These are phyloP conservation scores for Magnusiomyces ingens DNA, from an alignment of 1,139 yeast genomes.

Conservation along the genomic window DNA sequence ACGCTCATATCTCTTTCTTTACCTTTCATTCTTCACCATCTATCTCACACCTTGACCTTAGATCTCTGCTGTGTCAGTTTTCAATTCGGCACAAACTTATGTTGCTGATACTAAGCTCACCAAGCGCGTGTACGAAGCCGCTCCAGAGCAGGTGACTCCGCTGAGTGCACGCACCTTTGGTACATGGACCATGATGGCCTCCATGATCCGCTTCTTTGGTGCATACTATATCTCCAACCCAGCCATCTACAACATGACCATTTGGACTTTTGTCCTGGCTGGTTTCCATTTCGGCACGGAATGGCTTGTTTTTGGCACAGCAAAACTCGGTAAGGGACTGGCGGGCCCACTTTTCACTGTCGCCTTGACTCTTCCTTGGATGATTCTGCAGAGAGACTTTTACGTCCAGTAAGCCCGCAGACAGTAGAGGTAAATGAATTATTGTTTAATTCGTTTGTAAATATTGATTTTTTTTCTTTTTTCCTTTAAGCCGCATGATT, in stretches of 20 bases:
- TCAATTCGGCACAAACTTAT: constrained; percentile 89
- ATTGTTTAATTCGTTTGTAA: no score
- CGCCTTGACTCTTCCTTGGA: constrained; percentile 41
- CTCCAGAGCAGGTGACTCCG: constrained; percentile 60
- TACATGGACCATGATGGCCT: constrained; percentile 90
- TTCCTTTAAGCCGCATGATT: no score
- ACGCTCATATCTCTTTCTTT: neutral
- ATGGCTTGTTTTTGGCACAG: constrained; percentile 72
- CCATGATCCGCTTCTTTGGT: constrained; percentile 79
- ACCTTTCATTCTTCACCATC: neutral
- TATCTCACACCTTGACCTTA: constrained; percentile 8
- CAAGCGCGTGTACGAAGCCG: constrained; percentile 65
- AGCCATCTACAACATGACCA: constrained; percentile 68
- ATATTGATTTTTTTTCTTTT: no score
- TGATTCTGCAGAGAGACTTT: constrained; percentile 38
- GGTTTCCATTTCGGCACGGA: constrained; percentile 77
- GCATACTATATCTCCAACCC: constrained; percentile 67
- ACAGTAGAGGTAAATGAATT: neutral
- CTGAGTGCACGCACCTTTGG: constrained; percentile 94
- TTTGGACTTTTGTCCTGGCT: constrained; percentile 80
- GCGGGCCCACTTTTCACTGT: constrained; percentile 77
- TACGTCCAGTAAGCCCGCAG: constrained; percentile 23
- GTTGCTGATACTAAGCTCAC: constrained; percentile 65
- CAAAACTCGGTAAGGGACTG: constrained; percentile 80
- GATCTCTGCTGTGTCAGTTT: constrained; percentile 81